phyloP scores from a whole-genome alignment of 345 rosid genomes.

The Salix koriyanagi region DNA sequence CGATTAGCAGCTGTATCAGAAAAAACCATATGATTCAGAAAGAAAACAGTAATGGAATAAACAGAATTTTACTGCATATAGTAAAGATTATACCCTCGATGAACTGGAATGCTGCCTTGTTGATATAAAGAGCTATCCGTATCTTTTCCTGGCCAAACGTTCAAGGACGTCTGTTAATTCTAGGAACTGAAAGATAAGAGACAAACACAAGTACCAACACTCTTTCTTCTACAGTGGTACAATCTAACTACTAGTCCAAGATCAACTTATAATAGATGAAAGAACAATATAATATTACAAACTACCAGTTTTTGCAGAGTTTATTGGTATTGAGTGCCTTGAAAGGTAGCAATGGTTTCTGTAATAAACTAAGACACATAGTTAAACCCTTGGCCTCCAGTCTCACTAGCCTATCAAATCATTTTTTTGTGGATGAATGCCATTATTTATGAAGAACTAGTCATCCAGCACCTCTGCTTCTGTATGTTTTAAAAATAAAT shows the following conservation, averaged over 20 bases:
- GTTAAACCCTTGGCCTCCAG: not conserved
- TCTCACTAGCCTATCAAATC: not conserved
- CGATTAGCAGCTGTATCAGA: conserved; percentile 36
- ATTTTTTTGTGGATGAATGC: not conserved
- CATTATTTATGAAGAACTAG: not conserved
- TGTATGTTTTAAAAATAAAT: not conserved
- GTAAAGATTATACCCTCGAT: conserved; percentile 33
- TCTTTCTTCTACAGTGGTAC: not conserved
- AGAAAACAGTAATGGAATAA: not conserved
- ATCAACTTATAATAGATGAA: not conserved
- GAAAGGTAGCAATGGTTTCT: not conserved
- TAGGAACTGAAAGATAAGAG: not conserved
- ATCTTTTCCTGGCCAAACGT: conserved; percentile 43
- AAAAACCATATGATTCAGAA: conserved; percentile 1
- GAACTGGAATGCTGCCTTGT: conserved; percentile 51
- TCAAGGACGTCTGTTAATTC: not conserved
- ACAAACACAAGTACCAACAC: not conserved
- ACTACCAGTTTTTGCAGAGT: not conserved
- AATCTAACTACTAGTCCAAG: not conserved
- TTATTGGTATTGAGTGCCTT: not conserved
- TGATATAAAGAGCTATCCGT: conserved; percentile 50
- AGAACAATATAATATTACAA: not conserved
- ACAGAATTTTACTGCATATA: not conserved
- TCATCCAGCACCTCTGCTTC: not conserved
- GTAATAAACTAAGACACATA: not conserved